These are phyloP conservation scores for Pythium periplocum DNA, from an alignment of 352 stramenopile species.

Conservation along the genomic window DNA sequence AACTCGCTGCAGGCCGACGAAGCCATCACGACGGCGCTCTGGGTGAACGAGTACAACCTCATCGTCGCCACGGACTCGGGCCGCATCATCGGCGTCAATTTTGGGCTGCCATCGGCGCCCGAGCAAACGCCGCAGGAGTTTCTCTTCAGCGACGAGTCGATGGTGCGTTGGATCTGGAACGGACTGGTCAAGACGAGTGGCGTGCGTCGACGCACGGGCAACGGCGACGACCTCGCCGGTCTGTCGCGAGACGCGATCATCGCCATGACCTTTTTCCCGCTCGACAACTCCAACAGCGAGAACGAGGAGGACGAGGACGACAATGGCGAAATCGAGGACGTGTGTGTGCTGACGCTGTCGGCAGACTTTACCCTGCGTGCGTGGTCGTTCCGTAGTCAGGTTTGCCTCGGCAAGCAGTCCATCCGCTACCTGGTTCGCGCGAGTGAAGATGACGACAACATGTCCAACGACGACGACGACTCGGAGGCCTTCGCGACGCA, in stretches of 20 bases:
- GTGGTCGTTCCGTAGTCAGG: conserved; percentile 66
- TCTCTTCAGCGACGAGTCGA: conserved; percentile 60
- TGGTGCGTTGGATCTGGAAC: conserved; percentile 68
- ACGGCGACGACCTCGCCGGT: conserved; percentile 19
- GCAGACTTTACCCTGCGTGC: conserved; percentile 58
- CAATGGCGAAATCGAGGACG: conserved; percentile 43
- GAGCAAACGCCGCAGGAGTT: conserved; percentile 53
- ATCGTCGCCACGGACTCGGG: conserved; percentile 57
- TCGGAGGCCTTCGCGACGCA: conserved; percentile 30
- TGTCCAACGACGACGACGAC: conserved; percentile 14
- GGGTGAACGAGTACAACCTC: conserved; percentile 77
- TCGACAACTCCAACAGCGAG: conserved; percentile 36
- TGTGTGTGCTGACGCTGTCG: conserved; percentile 65
- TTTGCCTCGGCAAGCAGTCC: conserved; percentile 58
- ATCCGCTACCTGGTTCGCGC: conserved; percentile 31
- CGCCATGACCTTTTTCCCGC: conserved; percentile 56
- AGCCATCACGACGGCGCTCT: conserved; percentile 54
- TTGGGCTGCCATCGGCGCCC: conserved; percentile 38
- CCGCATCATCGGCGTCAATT: conserved; percentile 64
- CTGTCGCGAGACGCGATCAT: conserved; percentile 27
- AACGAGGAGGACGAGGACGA: conserved; percentile 32
- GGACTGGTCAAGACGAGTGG: conserved; percentile 44
- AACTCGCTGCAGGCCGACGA: conserved; percentile 43
- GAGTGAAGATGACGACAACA: conserved; percentile 27
- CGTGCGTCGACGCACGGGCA: conserved; percentile 26